These are phyloP conservation scores for Solanum habrochaites DNA, from an alignment of 257 asterid genomes.

Conservation along the genomic window DNA sequence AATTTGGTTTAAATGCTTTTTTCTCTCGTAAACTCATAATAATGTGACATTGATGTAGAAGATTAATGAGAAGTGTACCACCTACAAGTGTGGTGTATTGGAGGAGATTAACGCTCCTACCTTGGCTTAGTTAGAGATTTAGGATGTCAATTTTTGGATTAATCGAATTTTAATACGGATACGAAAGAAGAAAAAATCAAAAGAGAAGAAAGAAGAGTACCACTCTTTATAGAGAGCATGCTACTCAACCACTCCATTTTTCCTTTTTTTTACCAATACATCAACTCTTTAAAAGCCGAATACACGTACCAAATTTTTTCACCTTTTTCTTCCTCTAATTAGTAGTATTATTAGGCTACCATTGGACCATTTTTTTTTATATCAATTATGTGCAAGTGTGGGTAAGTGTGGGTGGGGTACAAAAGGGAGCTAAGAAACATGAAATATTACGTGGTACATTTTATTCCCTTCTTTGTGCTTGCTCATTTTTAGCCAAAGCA, in stretches of 20 bases:
- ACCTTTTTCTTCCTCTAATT: background rate
- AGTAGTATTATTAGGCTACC: background rate
- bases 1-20: background rate
- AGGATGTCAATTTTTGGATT: fast-evolving
- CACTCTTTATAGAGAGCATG: background rate
- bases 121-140: too few relatives aligned
- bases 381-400: background rate
- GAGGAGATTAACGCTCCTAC: background rate
- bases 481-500: background rate
- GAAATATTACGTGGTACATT: background rate
- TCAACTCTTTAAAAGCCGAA: background rate
- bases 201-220: background rate
- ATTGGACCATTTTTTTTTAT: background rate
- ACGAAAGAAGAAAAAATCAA: too few relatives aligned
- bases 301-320: background rate
- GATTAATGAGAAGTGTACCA: background rate
- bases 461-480: background rate
- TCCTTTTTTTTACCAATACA: background rate
- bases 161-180: too few relatives aligned
- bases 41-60: background rate
- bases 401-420: background rate
- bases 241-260: background rate
- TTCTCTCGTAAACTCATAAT: background rate
- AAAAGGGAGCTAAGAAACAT: background rate
- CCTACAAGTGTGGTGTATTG: too few relatives aligned